phyloP scores from a whole-genome alignment of 129 eudicot species.

The Pittosporum tobira region DNA sequence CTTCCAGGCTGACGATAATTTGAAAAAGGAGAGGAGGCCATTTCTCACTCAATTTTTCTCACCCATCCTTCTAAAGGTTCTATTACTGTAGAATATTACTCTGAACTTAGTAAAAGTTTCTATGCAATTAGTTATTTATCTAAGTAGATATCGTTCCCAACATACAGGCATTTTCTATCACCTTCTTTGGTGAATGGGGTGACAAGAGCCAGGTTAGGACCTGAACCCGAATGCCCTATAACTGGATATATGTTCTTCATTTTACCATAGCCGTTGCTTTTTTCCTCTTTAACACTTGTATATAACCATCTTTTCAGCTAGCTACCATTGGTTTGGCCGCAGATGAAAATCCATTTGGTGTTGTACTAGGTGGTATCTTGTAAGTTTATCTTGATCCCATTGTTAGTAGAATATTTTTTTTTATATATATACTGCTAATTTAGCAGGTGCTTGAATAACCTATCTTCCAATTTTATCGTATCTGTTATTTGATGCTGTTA shows the following conservation, averaged over 20 bases:
- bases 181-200: slow-evolving; percentile 98
- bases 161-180: slow-evolving; percentile 77
- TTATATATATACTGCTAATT: neutral
- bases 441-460: neutral
- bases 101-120: slow-evolving; percentile 46
- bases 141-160: neutral
- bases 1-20: slow-evolving; percentile 49
- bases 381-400: slow-evolving; percentile 24
- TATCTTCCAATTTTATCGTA: neutral
- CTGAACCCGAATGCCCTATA: neutral
- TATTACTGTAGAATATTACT: neutral
- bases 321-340: slow-evolving; percentile 99
- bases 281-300: slow-evolving; percentile 5
- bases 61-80: slow-evolving; percentile 73
- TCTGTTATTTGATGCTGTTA: slow-evolving; percentile 10
- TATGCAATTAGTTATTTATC: slow-evolving; percentile 8
- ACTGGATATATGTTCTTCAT: neutral
- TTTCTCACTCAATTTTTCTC: slow-evolving; percentile 67
- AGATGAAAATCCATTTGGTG: slow-evolving; percentile 92
- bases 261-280: neutral
- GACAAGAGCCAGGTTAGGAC: slow-evolving; percentile 91
- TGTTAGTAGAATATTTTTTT: neutral
- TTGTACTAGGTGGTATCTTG: slow-evolving; percentile 95
- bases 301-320: slow-evolving; percentile 39
- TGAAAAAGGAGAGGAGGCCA: slow-evolving; percentile 58